These are phyloP conservation scores for Ambrosiella cleistominuta DNA, from an alignment of 2,329 filamentous ascomycete genomes.

Conservation along the genomic window DNA sequence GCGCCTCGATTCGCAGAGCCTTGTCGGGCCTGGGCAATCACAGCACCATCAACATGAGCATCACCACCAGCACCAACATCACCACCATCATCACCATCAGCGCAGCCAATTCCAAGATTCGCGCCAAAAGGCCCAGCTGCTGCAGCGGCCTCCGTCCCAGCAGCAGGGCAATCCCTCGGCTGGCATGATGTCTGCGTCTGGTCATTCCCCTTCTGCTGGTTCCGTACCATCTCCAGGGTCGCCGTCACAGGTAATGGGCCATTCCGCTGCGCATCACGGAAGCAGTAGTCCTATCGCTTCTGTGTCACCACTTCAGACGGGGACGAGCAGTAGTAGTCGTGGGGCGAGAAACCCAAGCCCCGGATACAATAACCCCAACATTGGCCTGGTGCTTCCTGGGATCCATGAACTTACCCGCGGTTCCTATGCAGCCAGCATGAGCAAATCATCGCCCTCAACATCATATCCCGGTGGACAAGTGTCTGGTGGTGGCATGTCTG, in stretches of 20 bases:
- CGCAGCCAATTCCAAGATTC: background rate
- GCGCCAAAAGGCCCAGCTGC: background rate
- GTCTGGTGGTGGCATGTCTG: background rate
- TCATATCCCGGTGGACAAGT: background rate
- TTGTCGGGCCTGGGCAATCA: background rate
- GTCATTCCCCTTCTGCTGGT: background rate
- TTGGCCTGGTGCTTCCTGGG: conserved; percentile 1
- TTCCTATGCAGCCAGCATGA: background rate
- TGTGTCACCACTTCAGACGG: background rate
- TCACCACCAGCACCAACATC: conserved; percentile 7
- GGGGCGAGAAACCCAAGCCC: background rate
- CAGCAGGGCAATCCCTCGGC: no score
- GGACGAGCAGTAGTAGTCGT: background rate
- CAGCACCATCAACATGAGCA: conserved; percentile 8
- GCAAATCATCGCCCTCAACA: background rate
- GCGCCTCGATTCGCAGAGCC: conserved; percentile 8
- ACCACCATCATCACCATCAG: background rate
- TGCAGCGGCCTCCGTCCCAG: background rate
- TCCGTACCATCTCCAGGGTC: background rate
- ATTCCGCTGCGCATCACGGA: background rate
- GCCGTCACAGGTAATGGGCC: background rate
- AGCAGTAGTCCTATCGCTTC: background rate
- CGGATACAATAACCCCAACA: background rate
- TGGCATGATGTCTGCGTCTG: background rate
- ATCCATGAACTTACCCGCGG: conserved; percentile 3